phyloP scores from a whole-genome alignment of 2,329 filamentous ascomycete species.

The Aureobasidium subglaciale region DNA sequence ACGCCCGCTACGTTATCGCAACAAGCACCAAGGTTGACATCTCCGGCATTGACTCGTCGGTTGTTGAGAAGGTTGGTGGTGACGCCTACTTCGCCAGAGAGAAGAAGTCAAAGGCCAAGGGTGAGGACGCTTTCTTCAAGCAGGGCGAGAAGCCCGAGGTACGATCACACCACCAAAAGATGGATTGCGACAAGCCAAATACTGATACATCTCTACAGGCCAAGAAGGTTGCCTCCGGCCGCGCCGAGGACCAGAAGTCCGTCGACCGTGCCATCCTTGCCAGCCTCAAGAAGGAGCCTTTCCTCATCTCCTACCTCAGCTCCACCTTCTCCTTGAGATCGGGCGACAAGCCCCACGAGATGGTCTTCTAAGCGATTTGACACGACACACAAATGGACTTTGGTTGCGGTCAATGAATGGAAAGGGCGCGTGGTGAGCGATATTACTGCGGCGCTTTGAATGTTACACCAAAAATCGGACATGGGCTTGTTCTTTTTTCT shows the following conservation, averaged over 20 bases:
- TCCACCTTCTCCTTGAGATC: slow-evolving; percentile 98
- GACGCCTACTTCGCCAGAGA: slow-evolving; percentile 95
- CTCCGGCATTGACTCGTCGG: slow-evolving; percentile 65
- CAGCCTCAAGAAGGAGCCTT: slow-evolving; percentile 96
- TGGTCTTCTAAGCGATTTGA: slow-evolving; percentile 76
- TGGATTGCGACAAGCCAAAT: not conserved
- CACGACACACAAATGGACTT: slow-evolving; percentile 14
- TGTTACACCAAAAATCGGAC: slow-evolving; percentile 14
- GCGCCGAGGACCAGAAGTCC: slow-evolving; percentile 95
- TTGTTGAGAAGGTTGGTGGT: slow-evolving; percentile 69
- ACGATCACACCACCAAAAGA: slow-evolving; percentile 33
- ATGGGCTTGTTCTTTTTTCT: slow-evolving; percentile 15
- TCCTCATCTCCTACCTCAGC: slow-evolving; percentile 88
- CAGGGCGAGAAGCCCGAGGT: slow-evolving; percentile 97
- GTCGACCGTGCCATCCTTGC: slow-evolving; percentile 93
- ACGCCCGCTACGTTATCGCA: slow-evolving; percentile 88
- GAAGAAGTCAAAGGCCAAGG: slow-evolving; percentile 89
- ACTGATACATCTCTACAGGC: slow-evolving; percentile 18
- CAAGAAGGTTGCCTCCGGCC: slow-evolving; percentile 92
- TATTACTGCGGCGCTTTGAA: slow-evolving; percentile 13
- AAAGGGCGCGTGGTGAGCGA: slow-evolving; percentile 15
- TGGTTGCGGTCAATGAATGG: slow-evolving; percentile 12
- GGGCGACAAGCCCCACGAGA: slow-evolving; percentile 99
- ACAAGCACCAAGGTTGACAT: slow-evolving; percentile 82
- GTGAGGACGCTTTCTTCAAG: slow-evolving; percentile 99